These are phyloP conservation scores for Martiniozyma abietophila DNA, from an alignment of 805 yeast species.

Conservation along the genomic window DNA sequence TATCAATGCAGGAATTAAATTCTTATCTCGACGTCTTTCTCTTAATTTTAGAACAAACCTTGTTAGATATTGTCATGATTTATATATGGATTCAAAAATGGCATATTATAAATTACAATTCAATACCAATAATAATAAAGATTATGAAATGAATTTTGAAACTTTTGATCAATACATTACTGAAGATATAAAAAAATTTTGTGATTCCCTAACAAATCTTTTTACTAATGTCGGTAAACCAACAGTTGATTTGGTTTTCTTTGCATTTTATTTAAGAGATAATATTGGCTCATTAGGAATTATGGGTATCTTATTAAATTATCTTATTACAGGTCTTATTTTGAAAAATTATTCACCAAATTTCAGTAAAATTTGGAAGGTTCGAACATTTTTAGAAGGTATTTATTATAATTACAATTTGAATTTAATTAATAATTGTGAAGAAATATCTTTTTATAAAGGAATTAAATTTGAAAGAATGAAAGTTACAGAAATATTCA, in stretches of 20 bases:
- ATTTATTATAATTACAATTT: conserved; percentile 80
- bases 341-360: conserved; percentile 73
- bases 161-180: conserved; percentile 85
- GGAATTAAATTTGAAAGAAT: conserved; percentile 73
- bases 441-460: conserved; percentile 89
- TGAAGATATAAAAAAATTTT: conserved; percentile 72
- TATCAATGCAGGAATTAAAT: conserved; percentile 84
- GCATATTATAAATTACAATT: conserved; percentile 75
- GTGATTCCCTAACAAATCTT: conserved; percentile 71
- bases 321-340: conserved; percentile 67
- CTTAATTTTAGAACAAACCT: conserved; percentile 78
- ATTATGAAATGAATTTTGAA: conserved; percentile 33
- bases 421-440: conserved; percentile 79
- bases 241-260: conserved; percentile 72
- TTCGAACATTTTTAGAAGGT: conserved; percentile 75
- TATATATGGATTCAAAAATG: conserved; percentile 72
- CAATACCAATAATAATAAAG: conserved; percentile 32
- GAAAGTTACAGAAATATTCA: conserved; percentile 53
- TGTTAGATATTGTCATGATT: conserved; percentile 80
- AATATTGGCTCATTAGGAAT: conserved; percentile 84
- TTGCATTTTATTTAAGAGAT: conserved; percentile 74
- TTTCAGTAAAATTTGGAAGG: conserved; percentile 68
- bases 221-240: conserved; percentile 92
- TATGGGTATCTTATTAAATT: conserved; percentile 70
- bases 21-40: conserved; percentile 64